Conservation (phyloP, 192 early-diverging fungal species). For the Mortierella claussenii region DNA sequence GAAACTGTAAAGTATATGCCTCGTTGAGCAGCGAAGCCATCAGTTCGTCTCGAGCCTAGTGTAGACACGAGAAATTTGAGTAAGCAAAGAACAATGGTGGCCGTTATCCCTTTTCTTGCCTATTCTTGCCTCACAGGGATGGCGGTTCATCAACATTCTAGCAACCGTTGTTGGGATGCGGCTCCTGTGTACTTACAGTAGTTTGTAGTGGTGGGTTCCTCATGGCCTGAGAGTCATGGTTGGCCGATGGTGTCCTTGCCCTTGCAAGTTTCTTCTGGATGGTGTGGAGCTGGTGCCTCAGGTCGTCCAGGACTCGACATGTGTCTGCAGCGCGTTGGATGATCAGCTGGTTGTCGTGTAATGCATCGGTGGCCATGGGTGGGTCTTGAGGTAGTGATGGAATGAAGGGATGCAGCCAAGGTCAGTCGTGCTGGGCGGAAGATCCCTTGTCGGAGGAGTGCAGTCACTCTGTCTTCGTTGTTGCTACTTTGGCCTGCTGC, state of each 20-base stretch:
- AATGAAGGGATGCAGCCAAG: too few relatives aligned
- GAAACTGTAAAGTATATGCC: slow-evolving; percentile 44
- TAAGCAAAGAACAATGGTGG: background rate
- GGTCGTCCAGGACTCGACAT: slow-evolving; percentile 31
- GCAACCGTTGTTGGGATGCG: too few relatives aligned
- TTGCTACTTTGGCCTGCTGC: too few relatives aligned
- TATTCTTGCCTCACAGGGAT: too few relatives aligned
- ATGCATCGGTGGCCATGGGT: background rate
- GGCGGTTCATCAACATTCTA: too few relatives aligned
- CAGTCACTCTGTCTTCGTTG: too few relatives aligned
- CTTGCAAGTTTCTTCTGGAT: slow-evolving; percentile 35
- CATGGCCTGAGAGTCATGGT: background rate
- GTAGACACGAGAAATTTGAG: background rate
- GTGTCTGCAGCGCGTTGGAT: slow-evolving; percentile 38
- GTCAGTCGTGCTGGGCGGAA: too few relatives aligned
- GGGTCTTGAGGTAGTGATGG: background rate
- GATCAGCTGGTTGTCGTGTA: slow-evolving; percentile 35
- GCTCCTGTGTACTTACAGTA: slow-evolving; percentile 9
- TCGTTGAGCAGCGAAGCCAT: slow-evolving; percentile 22
- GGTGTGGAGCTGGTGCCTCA: slow-evolving; percentile 16
- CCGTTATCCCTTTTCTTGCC: too few relatives aligned
- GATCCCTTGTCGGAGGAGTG: too few relatives aligned
- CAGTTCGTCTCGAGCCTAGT: slow-evolving; percentile 17
- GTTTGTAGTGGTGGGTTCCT: background rate
- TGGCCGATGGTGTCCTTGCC: background rate